Conservation (phyloP, 768 basidiomycete genomes). For the Panellus pusillus region DNA sequence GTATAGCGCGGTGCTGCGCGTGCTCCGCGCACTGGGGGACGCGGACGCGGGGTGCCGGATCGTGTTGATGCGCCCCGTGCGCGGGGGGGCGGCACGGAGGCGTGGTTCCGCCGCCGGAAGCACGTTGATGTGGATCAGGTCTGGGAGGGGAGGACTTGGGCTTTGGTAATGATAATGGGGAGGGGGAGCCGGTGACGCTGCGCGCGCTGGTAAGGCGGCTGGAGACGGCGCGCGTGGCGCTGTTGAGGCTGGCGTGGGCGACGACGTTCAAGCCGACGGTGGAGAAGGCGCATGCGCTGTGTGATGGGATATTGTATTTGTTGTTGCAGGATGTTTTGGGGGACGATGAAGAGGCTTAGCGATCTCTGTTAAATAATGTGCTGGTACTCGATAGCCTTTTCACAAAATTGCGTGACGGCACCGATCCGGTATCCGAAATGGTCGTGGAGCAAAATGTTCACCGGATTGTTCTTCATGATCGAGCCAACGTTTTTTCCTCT, state of each 20-base stretch:
- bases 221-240: slow-evolving; percentile 28
- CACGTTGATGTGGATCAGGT: no score
- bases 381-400: no score
- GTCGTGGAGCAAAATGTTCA: no score
- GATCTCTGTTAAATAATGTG: no score
- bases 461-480: no score
- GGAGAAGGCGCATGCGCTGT: slow-evolving; percentile 38
- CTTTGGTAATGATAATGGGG: no score
- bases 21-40: slow-evolving; percentile 11
- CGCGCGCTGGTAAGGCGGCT: slow-evolving; percentile 16
- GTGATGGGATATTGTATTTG: slow-evolving; percentile 39
- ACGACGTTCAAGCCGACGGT: slow-evolving; percentile 36
- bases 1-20: slow-evolving; percentile 14
- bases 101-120: neutral
- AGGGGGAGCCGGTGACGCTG: slow-evolving; percentile 1
- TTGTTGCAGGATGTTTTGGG: slow-evolving; percentile 35
- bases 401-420: no score
- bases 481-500: neutral
- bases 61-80: neutral
- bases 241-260: slow-evolving; percentile 31
- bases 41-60: neutral
- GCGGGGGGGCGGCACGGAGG: neutral
- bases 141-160: neutral
- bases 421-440: no score
- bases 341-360: neutral